Conservation (phyloP, 176 grass and related monocot genomes). For the Oryza glumipatula region DNA sequence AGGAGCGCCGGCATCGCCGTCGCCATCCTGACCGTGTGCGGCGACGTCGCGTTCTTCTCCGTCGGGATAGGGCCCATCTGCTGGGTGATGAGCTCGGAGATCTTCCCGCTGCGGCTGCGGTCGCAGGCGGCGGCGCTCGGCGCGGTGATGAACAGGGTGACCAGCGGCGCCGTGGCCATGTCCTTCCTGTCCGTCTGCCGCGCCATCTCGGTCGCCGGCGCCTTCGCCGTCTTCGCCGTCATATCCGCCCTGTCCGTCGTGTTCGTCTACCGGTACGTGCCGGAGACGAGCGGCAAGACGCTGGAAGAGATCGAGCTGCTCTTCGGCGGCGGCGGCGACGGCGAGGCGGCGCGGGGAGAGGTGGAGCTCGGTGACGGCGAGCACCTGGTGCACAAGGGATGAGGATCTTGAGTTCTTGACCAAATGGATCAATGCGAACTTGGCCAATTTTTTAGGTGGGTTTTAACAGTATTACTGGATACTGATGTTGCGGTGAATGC, state of each 20-base stretch:
- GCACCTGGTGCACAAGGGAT: slow-evolving; percentile 30
- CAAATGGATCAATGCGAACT: neutral
- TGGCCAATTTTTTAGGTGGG: neutral
- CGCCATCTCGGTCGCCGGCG: slow-evolving; percentile 43
- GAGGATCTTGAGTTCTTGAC: neutral
- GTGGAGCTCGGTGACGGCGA: slow-evolving; percentile 61
- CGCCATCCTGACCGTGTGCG: slow-evolving; percentile 55
- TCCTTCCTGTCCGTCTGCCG: slow-evolving; percentile 66
- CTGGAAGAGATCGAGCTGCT: slow-evolving; percentile 69
- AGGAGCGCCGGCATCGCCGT: slow-evolving; percentile 33
- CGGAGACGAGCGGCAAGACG: slow-evolving; percentile 64
- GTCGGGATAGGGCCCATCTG: slow-evolving; percentile 68
- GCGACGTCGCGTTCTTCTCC: slow-evolving; percentile 78
- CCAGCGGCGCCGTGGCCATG: slow-evolving; percentile 70
- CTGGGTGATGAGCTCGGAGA: slow-evolving; percentile 69
- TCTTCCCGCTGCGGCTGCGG: slow-evolving; percentile 60
- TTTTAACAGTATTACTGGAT: neutral
- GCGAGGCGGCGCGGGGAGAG: slow-evolving; percentile 32
- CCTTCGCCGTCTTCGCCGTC: slow-evolving; percentile 59
- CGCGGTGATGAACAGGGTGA: slow-evolving; percentile 55
- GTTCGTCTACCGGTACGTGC: slow-evolving; percentile 56
- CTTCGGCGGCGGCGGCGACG: slow-evolving; percentile 18
- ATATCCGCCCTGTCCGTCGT: slow-evolving; percentile 56
- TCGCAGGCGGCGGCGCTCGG: slow-evolving; percentile 66
- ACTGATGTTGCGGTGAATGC: neutral